phyloP scores from a whole-genome alignment of 768 basidiomycete genomes.

The Boletus barrowsii region DNA sequence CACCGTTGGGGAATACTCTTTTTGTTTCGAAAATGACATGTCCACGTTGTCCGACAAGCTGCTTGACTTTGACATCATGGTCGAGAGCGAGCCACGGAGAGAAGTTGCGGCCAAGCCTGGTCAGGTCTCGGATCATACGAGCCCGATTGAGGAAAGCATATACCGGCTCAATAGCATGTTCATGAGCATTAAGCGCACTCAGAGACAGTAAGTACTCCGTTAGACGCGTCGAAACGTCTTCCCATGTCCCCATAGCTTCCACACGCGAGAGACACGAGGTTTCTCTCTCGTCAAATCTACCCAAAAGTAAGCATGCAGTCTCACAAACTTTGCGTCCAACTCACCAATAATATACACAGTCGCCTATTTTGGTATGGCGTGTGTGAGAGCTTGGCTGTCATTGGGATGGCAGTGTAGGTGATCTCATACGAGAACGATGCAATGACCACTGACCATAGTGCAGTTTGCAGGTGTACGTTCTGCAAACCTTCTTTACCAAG shows the following conservation, averaged over 20 bases:
- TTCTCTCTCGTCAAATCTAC: conserved; percentile 90
- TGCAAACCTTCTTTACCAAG: conserved; percentile 96
- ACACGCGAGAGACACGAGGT: conserved; percentile 92
- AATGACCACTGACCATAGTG: conserved; percentile 6
- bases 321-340: not conserved
- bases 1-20: conserved; percentile 83
- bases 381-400: conserved; percentile 71
- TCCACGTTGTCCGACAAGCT: conserved; percentile 92
- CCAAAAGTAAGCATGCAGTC: conserved; percentile 55
- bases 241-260: conserved; percentile 57
- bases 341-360: conserved; percentile 39
- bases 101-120: conserved; percentile 86
- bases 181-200: conserved; percentile 85
- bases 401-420: conserved; percentile 86
- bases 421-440: not conserved
- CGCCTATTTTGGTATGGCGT: conserved; percentile 94
- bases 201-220: conserved; percentile 73
- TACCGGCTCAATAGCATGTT: conserved; percentile 87
- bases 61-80: conserved; percentile 96
- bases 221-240: not conserved
- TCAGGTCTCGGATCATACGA: conserved; percentile 90
- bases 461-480: conserved; percentile 86
- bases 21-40: conserved; percentile 99
- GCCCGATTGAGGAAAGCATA: conserved; percentile 90
- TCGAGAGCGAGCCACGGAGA: conserved; percentile 92